phyloP scores from a whole-genome alignment of 495 filamentous ascomycete species.

The Penicillium paradoxum region DNA sequence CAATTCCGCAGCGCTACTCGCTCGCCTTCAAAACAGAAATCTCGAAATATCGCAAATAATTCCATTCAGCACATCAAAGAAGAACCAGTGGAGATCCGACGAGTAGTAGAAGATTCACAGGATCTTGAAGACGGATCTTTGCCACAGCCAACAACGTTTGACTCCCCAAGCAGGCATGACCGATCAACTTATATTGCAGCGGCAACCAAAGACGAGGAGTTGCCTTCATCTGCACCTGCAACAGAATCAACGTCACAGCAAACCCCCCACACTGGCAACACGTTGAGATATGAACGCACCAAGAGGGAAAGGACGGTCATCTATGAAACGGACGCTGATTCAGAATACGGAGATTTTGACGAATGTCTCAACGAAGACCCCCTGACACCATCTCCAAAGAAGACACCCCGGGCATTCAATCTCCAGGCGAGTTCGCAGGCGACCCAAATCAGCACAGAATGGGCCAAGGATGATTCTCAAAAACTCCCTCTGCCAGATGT shows the following conservation, averaged over 20 bases:
- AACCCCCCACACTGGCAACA: neutral
- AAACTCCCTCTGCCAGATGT: conserved; percentile 30
- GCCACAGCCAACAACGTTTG: conserved; percentile 1
- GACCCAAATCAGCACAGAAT: conserved; percentile 9
- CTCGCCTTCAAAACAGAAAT: conserved; percentile 23
- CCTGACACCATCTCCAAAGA: conserved; percentile 11
- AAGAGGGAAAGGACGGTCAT: conserved; percentile 33
- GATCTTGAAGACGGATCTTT: neutral
- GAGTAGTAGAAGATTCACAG: conserved; percentile 3
- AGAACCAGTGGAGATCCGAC: conserved; percentile 14
- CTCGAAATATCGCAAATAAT: conserved; percentile 1
- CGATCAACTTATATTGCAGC: neutral
- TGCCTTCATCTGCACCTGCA: neutral
- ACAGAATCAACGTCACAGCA: neutral
- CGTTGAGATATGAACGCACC: neutral
- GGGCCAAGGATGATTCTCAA: conserved; percentile 29
- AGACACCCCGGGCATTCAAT: neutral
- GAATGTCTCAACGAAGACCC: conserved; percentile 8
- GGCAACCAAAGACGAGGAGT: neutral
- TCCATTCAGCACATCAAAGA: conserved; percentile 16
- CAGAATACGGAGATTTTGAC: conserved; percentile 32
- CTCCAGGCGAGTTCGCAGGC: neutral
- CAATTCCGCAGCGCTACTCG: conserved; percentile 32
- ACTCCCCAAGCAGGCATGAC: conserved; percentile 1
- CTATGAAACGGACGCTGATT: conserved; percentile 44